Conservation (phyloP, 257 asterid genomes). For the Orobanche coerulescens region DNA sequence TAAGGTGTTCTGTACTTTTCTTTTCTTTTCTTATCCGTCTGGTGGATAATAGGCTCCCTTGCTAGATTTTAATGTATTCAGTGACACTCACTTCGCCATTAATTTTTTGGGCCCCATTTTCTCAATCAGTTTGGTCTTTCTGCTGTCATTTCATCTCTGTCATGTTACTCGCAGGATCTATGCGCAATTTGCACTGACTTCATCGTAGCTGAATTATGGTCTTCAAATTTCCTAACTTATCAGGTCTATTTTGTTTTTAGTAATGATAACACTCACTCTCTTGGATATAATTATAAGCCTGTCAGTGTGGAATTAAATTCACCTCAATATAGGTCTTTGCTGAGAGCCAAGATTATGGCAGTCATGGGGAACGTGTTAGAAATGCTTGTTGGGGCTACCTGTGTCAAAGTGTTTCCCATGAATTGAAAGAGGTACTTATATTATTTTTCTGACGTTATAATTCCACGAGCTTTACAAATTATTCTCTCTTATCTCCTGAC, state of each 20-base stretch:
- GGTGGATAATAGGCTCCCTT: too few species aligned
- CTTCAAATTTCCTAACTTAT: slow-evolving; percentile 88
- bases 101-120: too few species aligned
- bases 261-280: slow-evolving; percentile 12
- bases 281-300: background rate
- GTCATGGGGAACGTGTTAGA: slow-evolving; percentile 93
- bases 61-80: too few species aligned
- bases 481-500: slow-evolving; percentile 7
- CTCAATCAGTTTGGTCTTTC: slow-evolving; percentile 6
- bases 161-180: slow-evolving; percentile 63
- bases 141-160: slow-evolving; percentile 22
- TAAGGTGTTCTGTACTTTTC: too few species aligned
- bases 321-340: slow-evolving; percentile 67
- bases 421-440: slow-evolving; percentile 71
- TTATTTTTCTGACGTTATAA: background rate
- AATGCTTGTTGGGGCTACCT: slow-evolving; percentile 99
- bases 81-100: too few species aligned
- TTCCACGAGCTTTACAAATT: slow-evolving; percentile 11
- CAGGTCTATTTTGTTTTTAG: slow-evolving; percentile 49
- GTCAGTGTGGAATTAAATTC: slow-evolving; percentile 19
- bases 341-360: slow-evolving; percentile 95
- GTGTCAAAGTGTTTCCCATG: slow-evolving; percentile 92
- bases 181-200: slow-evolving; percentile 94
- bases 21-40: too few species aligned
- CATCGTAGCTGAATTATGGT: slow-evolving; percentile 86